Base-by-base conservation (phyloP, 2,329 filamentous ascomycete species). In the Ceratocystis harringtonii region DNA sequence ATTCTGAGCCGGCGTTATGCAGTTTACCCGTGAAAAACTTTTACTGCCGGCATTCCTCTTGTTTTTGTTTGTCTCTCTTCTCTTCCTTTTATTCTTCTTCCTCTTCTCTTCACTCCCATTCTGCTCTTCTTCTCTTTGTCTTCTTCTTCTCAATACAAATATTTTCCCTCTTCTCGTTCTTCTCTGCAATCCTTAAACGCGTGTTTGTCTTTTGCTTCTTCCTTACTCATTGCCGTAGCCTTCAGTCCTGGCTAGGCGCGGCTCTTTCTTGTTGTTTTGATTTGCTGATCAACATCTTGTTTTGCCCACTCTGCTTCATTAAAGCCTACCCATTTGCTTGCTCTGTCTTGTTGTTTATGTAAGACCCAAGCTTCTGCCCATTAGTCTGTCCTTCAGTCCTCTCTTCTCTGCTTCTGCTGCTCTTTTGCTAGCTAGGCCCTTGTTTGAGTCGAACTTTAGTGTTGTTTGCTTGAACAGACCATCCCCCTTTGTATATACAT, bases 241-340 rank as follows among this genome's bases (percentile, higher is more conserved):
- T 25, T 41, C 10, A 43, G 19, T 61, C 36, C 44, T 45, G 22
- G n/a, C 12, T 44, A 43, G 60, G n/a, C 19, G 25, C 36, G 22
- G 32, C 36, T 41, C 36, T 62, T 32, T 45, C 48, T 62, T 62
- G 43, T 28, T 45, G 36, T 5, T 44, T 25, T 62, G 12, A 3
- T 62, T 44, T 43, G 36, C 60, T 15, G 6, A 44, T 62, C 60
- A 25, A 44, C 60, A 43, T 62, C 60, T 44, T 25, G 36, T 62
- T 32, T 45, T 30, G 36, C 57, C 6, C 57, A 4, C n/a, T 45
- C 15, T 45, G 36, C 60, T 32, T 30, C 5, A n/a, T 58, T 58
- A 17, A 58, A 58, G 55, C 28, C 30, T 19, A 15, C 28, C 17
- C 15, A 58, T n/a, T 58, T n/a, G 25, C 8, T n/a, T n/a, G 17